Base-by-base conservation (phyloP, 2,329 filamentous ascomycete genomes). In the Penicillium hesseltinei region DNA sequence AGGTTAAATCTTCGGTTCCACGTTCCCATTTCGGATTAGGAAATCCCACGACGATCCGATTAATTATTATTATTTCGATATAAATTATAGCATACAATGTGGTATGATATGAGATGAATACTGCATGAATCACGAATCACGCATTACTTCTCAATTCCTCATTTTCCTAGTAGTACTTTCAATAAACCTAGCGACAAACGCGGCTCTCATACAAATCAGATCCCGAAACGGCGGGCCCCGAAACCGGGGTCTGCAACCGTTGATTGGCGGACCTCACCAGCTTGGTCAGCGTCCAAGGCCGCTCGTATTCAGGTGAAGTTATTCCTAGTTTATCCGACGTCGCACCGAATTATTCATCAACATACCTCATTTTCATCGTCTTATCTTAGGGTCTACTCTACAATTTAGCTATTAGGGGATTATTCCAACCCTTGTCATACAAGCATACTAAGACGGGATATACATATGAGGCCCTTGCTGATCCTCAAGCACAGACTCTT, bases 1-100 rank as follows among this genome's bases (percentile, higher is more conserved):
- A 43, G 36, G 49, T 50, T 42, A 54, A 54, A 33, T 56, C 17
- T 13, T 42, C 42, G 45, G 45, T 33, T 35, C 53, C 53, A 56
- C 46, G 53, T 51, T 51, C 23, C 23, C n/a, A 36, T 21, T 47
- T 36, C 17, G 8, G 38, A 43, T 44, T 43, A 44, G 29, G 38
- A 6, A 49, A 49, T 13, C 17, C 11, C 19, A 38, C 31, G 27
- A n/a, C 25, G 23, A 51, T 42, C 48, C 13, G 13, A 9, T 15
- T 5, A 21, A 19, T n/a, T 36, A 8, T 8, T 17, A 35, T 7
- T 35, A 35, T 35, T n/a, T 10, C 35, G 4, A 19, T 45, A 29
- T 19, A n/a, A 11, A n/a, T 43, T 44, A 19, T 44, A 4, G 17
- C 17, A 8, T 45, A 15, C 17, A 8, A 31, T 4, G 1, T 17